Evolutionary conservation across 1,284 basidiomycete genomes (phyloP), one percentile per base, ranked within the genome.

Genomic region (Grifola frondosa): DNA sequence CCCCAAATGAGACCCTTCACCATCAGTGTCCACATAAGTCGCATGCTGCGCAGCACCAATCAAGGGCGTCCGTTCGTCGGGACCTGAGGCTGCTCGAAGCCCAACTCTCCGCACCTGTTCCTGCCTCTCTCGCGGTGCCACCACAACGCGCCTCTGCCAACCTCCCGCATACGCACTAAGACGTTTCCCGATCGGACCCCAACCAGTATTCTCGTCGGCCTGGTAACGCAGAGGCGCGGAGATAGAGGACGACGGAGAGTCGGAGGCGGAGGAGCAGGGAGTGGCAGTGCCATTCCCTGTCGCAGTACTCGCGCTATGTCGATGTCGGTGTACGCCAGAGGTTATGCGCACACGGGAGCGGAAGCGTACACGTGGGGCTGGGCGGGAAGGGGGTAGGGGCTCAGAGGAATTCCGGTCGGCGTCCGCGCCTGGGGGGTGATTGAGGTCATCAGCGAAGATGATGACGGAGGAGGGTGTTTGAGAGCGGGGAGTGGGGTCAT

Each of bases 201-300:
- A 82, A 4, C 73, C 68, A 1, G 73, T 67, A 44, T 70, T 66
- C 35, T 75, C 77, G 39, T 78, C 75, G 11, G 71, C 64, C 43
- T 71, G 72, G 46, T 76, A 74, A 30, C 78, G 80, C 23, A 88
- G 67, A 11, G 86, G 84, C 2, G 75, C 86, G 21, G 84, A 86
- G 52, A 88, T 81, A 25, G 84, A 85, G 4, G 84, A 86, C 9
- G 82, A 85, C 2, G 74, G 75, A 2, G 84, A 87, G 31, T 73
- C 71, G 5, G 80, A 81, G 21, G 66, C 56, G 20, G 79, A 77
- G 5, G 79, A 78, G 15, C 55, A 54, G 21, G 56, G 52, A 41
- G 58, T 53, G 23, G 44, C 44, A 16, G 44, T 49, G 24, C 47
- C 48, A 20, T 49, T 47, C 5, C 40, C 39, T 30, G 44, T 37